Conservation (phyloP, 2,329 filamentous ascomycete genomes). For the Arthroderma sp. region DNA sequence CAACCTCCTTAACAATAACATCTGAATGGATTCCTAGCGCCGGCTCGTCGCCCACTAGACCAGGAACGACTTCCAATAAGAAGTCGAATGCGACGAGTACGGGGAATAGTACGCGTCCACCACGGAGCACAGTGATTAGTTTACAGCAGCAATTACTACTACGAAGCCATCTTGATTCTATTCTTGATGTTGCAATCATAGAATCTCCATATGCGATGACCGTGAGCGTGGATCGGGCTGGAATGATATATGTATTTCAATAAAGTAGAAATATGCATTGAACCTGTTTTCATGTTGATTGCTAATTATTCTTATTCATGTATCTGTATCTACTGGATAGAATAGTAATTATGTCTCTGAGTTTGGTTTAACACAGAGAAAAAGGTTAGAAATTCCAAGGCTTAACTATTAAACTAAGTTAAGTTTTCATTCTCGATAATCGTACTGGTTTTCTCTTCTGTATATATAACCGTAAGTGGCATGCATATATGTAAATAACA, state of each 20-base stretch:
- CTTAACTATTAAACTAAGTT: too few relatives aligned
- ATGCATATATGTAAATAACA: neutral
- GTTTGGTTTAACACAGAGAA: too few relatives aligned
- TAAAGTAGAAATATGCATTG: constrained; percentile 23
- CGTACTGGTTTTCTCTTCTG: too few relatives aligned
- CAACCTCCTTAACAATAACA: constrained; percentile 52
- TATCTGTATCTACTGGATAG: too few relatives aligned
- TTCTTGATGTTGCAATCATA: constrained; percentile 77
- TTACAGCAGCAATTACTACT: constrained; percentile 77
- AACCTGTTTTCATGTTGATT: neutral
- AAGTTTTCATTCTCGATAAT: neutral
- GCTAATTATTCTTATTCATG: too few relatives aligned
- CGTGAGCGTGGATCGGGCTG: constrained; percentile 76
- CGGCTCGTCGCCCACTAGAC: constrained; percentile 19
- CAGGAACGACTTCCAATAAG: constrained; percentile 21
- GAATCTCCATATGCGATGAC: constrained; percentile 89
- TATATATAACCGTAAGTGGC: neutral
- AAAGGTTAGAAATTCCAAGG: too few relatives aligned
- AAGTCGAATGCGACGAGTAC: constrained; percentile 27
- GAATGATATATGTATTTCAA: constrained; percentile 75
- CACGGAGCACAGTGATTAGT: constrained; percentile 73
- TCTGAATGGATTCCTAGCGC: constrained; percentile 48
- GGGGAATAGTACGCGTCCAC: constrained; percentile 35
- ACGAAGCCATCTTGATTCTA: constrained; percentile 73
- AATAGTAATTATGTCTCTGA: too few relatives aligned